A percentile compares a stretch with the other conserved stretches of the same genome.
Conservation (phyloP, 192 early-diverging fungal species). For the Coemansia sp. region DNA sequence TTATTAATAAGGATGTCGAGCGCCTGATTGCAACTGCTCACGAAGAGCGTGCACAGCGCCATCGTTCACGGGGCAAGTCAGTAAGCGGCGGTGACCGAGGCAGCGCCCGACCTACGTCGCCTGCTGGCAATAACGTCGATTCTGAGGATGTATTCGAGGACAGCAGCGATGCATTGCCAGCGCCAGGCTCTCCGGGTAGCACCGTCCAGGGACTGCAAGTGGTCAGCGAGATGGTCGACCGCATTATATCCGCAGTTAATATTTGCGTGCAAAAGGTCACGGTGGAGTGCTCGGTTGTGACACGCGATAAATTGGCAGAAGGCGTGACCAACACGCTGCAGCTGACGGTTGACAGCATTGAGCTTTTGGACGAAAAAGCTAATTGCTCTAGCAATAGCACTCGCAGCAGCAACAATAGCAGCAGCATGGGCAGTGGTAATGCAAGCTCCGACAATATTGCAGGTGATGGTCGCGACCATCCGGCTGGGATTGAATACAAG, state of each 20-base stretch:
- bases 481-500: conserved; percentile 48
- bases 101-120: background rate
- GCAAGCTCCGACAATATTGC: conserved; percentile 14
- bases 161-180: conserved; percentile 27
- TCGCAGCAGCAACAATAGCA: conserved; percentile 10
- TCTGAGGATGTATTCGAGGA: conserved; percentile 30
- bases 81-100: background rate
- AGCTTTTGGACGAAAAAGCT: conserved; percentile 43
- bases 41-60: conserved; percentile 44
- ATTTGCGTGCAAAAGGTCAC: conserved; percentile 58
- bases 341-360: conserved; percentile 50
- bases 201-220: conserved; percentile 69
- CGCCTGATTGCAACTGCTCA: conserved; percentile 46
- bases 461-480: conserved; percentile 27
- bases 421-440: conserved; percentile 12
- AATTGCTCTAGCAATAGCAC: background rate
- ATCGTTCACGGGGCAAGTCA: conserved; percentile 29
- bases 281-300: conserved; percentile 29
- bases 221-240: conserved; percentile 78
- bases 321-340: conserved; percentile 30
- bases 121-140: background rate
- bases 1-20: conserved; percentile 55
- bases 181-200: conserved; percentile 37
- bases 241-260: conserved; percentile 78
- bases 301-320: conserved; percentile 22